phyloP scores from a whole-genome alignment of 2,329 filamentous ascomycete genomes.

The Botryotinia convoluta region DNA sequence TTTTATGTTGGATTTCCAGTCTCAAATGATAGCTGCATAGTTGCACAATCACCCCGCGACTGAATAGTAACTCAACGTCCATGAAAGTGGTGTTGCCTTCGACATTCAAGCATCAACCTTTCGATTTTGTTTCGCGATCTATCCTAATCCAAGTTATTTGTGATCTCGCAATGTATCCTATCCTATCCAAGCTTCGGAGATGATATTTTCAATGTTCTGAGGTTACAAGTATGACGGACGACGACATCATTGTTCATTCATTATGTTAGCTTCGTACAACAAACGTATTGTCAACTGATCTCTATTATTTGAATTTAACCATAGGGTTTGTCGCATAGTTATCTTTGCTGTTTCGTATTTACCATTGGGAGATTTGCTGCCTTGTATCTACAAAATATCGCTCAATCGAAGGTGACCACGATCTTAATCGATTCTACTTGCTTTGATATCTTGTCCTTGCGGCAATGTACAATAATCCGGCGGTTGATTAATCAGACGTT shows the following conservation, averaged over 20 bases:
- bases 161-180: not conserved
- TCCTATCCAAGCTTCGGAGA: not conserved
- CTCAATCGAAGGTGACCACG: not conserved
- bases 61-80: not conserved
- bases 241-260: not conserved
- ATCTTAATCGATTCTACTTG: not conserved
- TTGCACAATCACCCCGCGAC: not conserved
- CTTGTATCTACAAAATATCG: not conserved
- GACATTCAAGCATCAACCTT: not conserved
- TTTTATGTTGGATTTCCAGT: not conserved
- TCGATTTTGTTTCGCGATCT: not conserved
- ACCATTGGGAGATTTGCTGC: not conserved
- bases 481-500: not conserved
- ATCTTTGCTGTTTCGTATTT: not conserved
- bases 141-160: not conserved
- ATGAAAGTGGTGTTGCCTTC: not conserved
- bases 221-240: not conserved
- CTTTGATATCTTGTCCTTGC: not conserved
- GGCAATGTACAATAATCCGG: not conserved
- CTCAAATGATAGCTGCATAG: not conserved
- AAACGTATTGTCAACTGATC: not conserved
- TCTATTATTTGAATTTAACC: not conserved
- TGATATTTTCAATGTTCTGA: not conserved
- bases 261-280: not conserved
- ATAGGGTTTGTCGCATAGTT: not conserved